Conservation (phyloP, 805 yeast species). For the Monosporozyma yasuniensis region DNA sequence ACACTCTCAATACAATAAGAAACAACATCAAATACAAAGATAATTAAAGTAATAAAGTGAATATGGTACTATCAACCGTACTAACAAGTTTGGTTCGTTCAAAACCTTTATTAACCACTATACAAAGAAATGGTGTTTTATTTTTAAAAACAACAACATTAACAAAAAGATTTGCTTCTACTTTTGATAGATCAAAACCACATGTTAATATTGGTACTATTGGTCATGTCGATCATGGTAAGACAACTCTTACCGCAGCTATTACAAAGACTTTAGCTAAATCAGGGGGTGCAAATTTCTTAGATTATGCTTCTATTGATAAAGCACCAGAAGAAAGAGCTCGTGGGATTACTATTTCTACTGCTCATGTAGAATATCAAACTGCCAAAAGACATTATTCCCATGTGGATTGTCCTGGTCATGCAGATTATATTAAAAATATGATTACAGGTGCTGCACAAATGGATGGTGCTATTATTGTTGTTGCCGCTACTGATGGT, state of each 20-base stretch:
- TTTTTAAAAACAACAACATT: background rate
- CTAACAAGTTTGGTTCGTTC: background rate
- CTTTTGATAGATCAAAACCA: conserved; percentile 91
- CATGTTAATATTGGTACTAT: conserved; percentile 96
- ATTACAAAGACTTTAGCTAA: conserved; percentile 88
- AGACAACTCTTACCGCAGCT: conserved; percentile 96
- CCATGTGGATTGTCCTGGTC: conserved; percentile 98
- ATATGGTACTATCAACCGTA: background rate
- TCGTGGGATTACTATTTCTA: conserved; percentile 96
- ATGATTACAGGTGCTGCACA: conserved; percentile 99
- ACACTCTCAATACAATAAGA: background rate
- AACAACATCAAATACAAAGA: background rate
- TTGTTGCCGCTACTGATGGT: conserved; percentile 98
- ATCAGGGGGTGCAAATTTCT: conserved; percentile 84
- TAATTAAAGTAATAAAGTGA: too few species aligned
- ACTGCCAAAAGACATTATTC: conserved; percentile 93
- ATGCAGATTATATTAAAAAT: conserved; percentile 96
- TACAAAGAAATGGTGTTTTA: background rate
- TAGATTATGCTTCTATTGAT: conserved; percentile 89
- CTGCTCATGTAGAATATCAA: conserved; percentile 97
- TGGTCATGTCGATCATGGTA: conserved; percentile 99
- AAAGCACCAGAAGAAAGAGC: conserved; percentile 99
- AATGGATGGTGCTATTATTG: conserved; percentile 99
- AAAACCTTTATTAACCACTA: background rate
- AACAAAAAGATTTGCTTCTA: conserved; percentile 11